Conservation (phyloP, 2,329 filamentous ascomycete species). For the Ophiostoma angusticollis region DNA sequence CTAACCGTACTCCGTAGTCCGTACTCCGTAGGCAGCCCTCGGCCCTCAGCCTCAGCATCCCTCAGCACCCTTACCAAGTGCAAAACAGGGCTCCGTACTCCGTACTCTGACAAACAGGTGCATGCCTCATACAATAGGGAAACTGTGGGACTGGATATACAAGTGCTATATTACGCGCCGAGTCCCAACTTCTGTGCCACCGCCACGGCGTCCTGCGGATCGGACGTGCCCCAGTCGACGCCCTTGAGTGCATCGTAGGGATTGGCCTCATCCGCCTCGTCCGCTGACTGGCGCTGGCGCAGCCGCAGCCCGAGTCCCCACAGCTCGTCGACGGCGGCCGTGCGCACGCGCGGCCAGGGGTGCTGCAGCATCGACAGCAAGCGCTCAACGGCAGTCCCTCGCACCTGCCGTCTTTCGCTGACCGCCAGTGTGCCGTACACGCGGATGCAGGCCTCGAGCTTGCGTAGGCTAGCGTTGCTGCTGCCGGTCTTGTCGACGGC, state of each 20-base stretch:
- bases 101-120: too few species aligned
- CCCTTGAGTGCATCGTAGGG: slow-evolving; percentile 27
- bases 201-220: slow-evolving; percentile 30
- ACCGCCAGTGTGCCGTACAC: slow-evolving; percentile 60
- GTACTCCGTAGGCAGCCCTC: too few species aligned
- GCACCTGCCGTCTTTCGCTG: slow-evolving; percentile 20
- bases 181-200: slow-evolving; percentile 29
- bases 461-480: slow-evolving; percentile 69
- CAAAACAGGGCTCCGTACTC: too few species aligned
- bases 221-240: slow-evolving; percentile 45
- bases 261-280: background rate
- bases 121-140: too few species aligned
- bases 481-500: slow-evolving; percentile 74
- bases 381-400: slow-evolving; percentile 40
- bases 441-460: slow-evolving; percentile 67
- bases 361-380: slow-evolving; percentile 64
- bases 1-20: too few species aligned
- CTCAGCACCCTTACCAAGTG: too few species aligned
- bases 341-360: slow-evolving; percentile 65
- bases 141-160: too few species aligned
- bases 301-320: slow-evolving; percentile 30
- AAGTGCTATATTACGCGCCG: background rate
- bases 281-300: slow-evolving; percentile 19
- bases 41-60: too few species aligned
- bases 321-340: slow-evolving; percentile 45